These are phyloP conservation scores for Alternaria arbusti DNA, from an alignment of 2,329 filamentous ascomycete species.

Conservation along the genomic window DNA sequence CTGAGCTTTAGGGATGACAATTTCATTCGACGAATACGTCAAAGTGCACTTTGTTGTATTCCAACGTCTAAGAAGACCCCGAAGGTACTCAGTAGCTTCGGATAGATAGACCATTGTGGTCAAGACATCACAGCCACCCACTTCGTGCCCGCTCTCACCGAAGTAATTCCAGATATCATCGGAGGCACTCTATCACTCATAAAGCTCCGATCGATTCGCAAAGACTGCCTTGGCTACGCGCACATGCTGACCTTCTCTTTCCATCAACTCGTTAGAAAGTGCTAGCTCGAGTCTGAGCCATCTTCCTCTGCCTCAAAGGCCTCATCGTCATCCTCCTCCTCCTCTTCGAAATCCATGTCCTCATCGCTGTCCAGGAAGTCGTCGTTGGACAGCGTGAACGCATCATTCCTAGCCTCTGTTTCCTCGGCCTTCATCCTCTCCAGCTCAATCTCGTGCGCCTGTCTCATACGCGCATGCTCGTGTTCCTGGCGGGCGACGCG, in stretches of 20 bases:
- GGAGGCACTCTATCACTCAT: background rate
- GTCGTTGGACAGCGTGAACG: background rate
- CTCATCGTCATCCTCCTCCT: background rate
- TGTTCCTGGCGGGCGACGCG: slow-evolving; percentile 5
- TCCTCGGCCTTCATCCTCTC: slow-evolving; percentile 7
- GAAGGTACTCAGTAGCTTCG: background rate
- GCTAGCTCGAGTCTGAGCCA: background rate
- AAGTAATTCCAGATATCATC: background rate
- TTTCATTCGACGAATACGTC: background rate
- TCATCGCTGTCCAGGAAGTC: slow-evolving; percentile 15
- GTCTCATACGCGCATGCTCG: slow-evolving; percentile 1
- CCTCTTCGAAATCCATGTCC: slow-evolving; percentile 11
- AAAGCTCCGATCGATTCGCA: background rate
- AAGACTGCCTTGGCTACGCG: background rate
- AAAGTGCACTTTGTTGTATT: background rate
- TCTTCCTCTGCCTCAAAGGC: background rate
- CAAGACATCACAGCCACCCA: background rate
- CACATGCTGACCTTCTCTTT: background rate
- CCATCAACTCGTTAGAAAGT: background rate
- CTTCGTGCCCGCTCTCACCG: background rate
- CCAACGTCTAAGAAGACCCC: background rate
- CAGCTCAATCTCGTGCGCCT: slow-evolving; percentile 7
- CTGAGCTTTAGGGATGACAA: background rate
- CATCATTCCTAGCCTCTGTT: background rate
- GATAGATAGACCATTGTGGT: background rate